Percentiles rank a stretch among this genome's conserved stretches.
phyloP scores from a whole-genome alignment of 208 protist genomes.

The Trypanosoma lewisi region DNA sequence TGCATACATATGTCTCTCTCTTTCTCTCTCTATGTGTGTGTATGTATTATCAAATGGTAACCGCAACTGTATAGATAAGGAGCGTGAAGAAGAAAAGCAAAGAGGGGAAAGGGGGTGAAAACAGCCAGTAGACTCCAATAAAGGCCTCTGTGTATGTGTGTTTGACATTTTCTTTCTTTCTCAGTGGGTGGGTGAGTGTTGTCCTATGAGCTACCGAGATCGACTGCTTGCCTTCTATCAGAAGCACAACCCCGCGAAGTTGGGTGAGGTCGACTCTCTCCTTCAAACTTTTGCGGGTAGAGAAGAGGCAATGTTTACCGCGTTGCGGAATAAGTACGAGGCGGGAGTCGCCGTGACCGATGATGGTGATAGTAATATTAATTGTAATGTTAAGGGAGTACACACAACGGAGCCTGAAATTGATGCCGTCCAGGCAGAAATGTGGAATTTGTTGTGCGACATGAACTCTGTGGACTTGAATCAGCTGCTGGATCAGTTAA shows the following conservation, averaged over 20 bases:
- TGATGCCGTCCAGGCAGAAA: not conserved
- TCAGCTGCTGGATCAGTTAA: slow-evolving; percentile 37
- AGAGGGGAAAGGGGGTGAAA: too few species aligned
- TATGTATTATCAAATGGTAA: too few species aligned
- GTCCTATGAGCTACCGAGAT: slow-evolving; percentile 39
- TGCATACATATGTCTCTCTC: too few species aligned
- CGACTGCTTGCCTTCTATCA: slow-evolving; percentile 47
- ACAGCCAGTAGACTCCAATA: not conserved
- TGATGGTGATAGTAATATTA: too few species aligned
- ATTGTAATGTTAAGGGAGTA: too few species aligned
- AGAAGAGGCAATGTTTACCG: slow-evolving; percentile 41
- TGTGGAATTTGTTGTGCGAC: slow-evolving; percentile 1
- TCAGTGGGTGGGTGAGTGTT: slow-evolving; percentile 5
- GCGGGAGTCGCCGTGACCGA: not conserved
- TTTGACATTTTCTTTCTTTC: slow-evolving; percentile 1
- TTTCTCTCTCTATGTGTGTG: too few species aligned
- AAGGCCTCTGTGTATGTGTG: not conserved
- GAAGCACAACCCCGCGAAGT: slow-evolving; percentile 52
- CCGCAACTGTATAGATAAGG: too few species aligned
- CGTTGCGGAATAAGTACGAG: slow-evolving; percentile 44
- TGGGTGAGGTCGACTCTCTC: slow-evolving; percentile 46
- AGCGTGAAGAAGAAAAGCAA: too few species aligned
- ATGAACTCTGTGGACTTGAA: slow-evolving; percentile 32
- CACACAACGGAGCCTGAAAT: too few species aligned
- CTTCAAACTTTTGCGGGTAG: slow-evolving; percentile 49